phyloP scores from a whole-genome alignment of 108 stramenopile species.

The Cyclotella cryptica region DNA sequence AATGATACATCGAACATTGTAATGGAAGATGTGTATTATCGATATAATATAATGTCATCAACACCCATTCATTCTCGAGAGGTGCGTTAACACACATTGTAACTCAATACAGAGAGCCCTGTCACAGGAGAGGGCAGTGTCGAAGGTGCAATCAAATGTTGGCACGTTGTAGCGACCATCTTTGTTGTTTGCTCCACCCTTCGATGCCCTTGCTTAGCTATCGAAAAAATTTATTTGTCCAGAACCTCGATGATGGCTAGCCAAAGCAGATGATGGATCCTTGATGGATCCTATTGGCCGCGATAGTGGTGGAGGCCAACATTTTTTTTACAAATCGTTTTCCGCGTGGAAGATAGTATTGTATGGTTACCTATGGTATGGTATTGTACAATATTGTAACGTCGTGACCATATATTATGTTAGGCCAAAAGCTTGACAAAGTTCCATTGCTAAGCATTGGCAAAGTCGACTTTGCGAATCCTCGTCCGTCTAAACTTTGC shows the following conservation, averaged over 20 bases:
- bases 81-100: neutral
- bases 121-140: conserved; percentile 25
- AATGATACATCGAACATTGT: neutral
- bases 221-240: neutral
- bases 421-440: too few species aligned
- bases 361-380: too few species aligned
- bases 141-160: conserved; percentile 36
- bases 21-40: neutral
- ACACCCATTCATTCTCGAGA: neutral
- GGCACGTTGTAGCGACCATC: conserved; percentile 14
- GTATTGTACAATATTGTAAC: too few species aligned
- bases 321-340: too few species aligned
- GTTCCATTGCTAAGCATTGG: too few species aligned
- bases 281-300: too few species aligned
- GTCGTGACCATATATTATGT: too few species aligned
- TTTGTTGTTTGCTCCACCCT: conserved; percentile 2
- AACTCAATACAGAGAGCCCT: conserved; percentile 34
- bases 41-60: neutral
- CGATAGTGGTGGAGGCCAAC: too few species aligned
- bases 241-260: neutral
- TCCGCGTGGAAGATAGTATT: too few species aligned
- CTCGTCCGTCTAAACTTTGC: too few species aligned
- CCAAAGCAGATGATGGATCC: too few species aligned
- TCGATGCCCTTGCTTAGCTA: neutral
- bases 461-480: too few species aligned